A percentile compares a stretch with the other conserved stretches of the same genome.
Conservation (phyloP, 192 early-diverging fungal genomes). For the Chytriomyces sp. region DNA sequence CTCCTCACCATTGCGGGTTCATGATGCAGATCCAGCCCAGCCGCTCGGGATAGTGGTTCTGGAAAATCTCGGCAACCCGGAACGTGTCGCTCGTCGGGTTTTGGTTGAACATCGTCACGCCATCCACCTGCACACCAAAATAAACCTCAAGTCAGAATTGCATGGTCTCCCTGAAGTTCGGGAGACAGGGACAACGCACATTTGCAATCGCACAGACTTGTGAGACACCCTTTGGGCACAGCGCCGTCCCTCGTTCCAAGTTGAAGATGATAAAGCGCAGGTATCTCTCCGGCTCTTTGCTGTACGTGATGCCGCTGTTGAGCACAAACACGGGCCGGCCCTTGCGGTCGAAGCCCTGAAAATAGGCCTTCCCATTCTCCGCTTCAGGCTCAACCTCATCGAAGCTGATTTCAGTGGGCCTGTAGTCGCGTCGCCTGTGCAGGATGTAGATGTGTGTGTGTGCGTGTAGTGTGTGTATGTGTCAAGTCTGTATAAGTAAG, state of each 20-base stretch:
- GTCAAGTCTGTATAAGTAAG: background rate
- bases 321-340: slow-evolving; percentile 80
- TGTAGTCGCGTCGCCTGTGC: slow-evolving; percentile 53
- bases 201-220: slow-evolving; percentile 72
- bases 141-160: slow-evolving; percentile 79
- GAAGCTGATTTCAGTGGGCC: slow-evolving; percentile 69
- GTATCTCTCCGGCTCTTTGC: slow-evolving; percentile 65
- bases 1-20: slow-evolving; percentile 84
- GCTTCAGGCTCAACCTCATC: slow-evolving; percentile 76
- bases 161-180: slow-evolving; percentile 68
- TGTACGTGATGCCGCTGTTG: slow-evolving; percentile 62
- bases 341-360: slow-evolving; percentile 76
- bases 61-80: slow-evolving; percentile 73
- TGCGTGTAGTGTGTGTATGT: background rate
- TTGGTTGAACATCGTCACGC: slow-evolving; percentile 73
- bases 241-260: slow-evolving; percentile 61
- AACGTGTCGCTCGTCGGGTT: slow-evolving; percentile 39
- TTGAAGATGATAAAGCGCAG: slow-evolving; percentile 79
- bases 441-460: slow-evolving; percentile 16
- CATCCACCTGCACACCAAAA: too few species aligned
- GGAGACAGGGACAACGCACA: too few species aligned
- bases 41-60: slow-evolving; percentile 89
- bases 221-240: slow-evolving; percentile 59
- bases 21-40: slow-evolving; percentile 31
- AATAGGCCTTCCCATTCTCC: slow-evolving; percentile 78